A percentile compares a stretch with the other conserved stretches of the same genome.
phyloP scores from a whole-genome alignment of 1,284 basidiomycete genomes.

The Ganoderma multipileum region DNA sequence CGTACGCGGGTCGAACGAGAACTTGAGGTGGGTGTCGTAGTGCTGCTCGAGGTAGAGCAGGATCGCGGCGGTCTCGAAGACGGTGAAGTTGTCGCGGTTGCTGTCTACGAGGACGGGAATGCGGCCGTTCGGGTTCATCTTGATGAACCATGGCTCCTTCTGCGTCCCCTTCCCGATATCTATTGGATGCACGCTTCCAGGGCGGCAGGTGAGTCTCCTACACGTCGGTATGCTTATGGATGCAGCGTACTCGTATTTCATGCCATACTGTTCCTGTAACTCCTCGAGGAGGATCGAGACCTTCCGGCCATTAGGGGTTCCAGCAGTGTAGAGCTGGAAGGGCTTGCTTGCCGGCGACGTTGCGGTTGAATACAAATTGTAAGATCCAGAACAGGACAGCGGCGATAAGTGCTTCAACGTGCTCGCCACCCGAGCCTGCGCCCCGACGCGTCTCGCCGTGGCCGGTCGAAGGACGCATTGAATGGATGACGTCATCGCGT shows the following conservation, averaged over 20 bases:
- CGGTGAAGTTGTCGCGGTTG: constrained; percentile 45
- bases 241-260: constrained; percentile 35
- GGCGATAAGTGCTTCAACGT: neutral
- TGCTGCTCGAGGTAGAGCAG: constrained; percentile 59
- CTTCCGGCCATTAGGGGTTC: constrained; percentile 75
- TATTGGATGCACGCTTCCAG: constrained; percentile 44
- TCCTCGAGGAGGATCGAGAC: constrained; percentile 40
- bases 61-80: constrained; percentile 63
- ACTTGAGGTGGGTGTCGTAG: constrained; percentile 53
- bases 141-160: constrained; percentile 58
- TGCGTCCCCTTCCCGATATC: constrained; percentile 49
- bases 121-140: constrained; percentile 65
- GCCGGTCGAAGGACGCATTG: neutral
- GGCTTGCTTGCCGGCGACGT: constrained; percentile 44
- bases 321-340: constrained; percentile 66
- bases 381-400: neutral
- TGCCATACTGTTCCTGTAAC: constrained; percentile 35
- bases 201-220: neutral
- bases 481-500: constrained; percentile 13
- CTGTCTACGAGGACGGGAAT: constrained; percentile 57
- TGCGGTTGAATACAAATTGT: constrained; percentile 20
- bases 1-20: constrained; percentile 50
- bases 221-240: neutral
- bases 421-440: neutral
- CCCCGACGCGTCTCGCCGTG: constrained; percentile 5